Conservation (phyloP, 192 early-diverging fungal species). For the Linnemannia elongata region DNA sequence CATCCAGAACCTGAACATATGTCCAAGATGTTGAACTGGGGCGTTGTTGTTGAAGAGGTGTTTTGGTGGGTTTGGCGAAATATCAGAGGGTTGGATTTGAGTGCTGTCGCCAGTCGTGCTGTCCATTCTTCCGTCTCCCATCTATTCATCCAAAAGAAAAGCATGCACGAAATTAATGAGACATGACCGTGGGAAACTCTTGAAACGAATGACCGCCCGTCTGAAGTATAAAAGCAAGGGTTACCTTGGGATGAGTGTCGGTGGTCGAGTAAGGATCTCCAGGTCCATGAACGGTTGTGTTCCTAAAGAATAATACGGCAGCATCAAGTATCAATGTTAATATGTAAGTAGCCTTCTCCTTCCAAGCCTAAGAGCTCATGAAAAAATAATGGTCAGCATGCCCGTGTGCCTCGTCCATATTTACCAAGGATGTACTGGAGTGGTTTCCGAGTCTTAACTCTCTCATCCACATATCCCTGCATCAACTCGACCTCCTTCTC, state of each 20-base stretch:
- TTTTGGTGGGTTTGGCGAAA: background rate
- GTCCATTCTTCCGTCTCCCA: slow-evolving; percentile 98
- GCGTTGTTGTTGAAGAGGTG: background rate
- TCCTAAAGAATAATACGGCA: slow-evolving; percentile 55
- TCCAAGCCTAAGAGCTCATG: background rate
- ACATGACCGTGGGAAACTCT: background rate
- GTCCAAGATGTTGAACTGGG: slow-evolving; percentile 80
- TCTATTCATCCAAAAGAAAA: slow-evolving; percentile 33
- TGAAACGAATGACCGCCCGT: background rate
- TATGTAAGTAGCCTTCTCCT: background rate
- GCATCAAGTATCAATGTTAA: background rate
- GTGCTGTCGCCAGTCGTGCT: slow-evolving; percentile 62
- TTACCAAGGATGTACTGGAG: slow-evolving; percentile 91
- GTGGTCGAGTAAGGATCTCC: slow-evolving; percentile 76
- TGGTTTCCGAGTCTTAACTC: slow-evolving; percentile 78
- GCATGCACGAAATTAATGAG: background rate
- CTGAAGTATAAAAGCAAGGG: background rate
- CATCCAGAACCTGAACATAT: slow-evolving; percentile 92
- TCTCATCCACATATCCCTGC: slow-evolving; percentile 63
- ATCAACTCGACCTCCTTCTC: slow-evolving; percentile 47
- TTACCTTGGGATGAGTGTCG: slow-evolving; percentile 89
- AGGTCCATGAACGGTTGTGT: slow-evolving; percentile 88
- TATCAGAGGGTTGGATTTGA: slow-evolving; percentile 42
- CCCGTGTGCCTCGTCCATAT: background rate
- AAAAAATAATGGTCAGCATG: background rate